Evolutionary conservation across 1,139 yeast genomes (phyloP), one percentile per base, ranked within the genome.

Genomic region (Candida gigantensis): DNA sequence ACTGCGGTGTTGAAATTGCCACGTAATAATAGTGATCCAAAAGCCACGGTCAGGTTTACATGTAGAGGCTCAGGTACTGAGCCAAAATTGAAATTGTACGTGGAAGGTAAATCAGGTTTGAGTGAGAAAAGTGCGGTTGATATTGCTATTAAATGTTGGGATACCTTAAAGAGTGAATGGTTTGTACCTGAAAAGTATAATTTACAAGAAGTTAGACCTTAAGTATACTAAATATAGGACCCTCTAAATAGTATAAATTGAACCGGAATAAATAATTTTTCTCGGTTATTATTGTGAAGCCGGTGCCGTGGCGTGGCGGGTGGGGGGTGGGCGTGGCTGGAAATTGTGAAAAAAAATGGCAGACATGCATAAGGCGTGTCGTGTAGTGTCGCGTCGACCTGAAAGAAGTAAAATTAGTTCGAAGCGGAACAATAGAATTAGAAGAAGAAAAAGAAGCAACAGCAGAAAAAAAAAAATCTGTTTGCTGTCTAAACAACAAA

Each of bases 51-150:
- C 2, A 65, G 96, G 28, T 83, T 90, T 55, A 90, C 97, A 0
- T 81, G 87, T 34, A 72, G 98, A 35, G 97, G 97, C 0, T 87
- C 96, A 4, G 98, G 98, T 7, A 92, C 98, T 0, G 98, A 92
- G 56, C 97, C 97, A 3, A 92, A 92, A 54, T 67, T 92, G 44
- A 92, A 92, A 58, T 87, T 90, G 1, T 92, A 92, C 60, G 82
- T 92, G 29, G 97, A 92, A 56, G 95, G 95, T 0, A 62, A 60
- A 27, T 74, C 86, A 0, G 41, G 46, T 1, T 49, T 56, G 4
- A 47, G 51, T 8, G 83, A 74, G 32, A 53, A 47, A 2, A 50
- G 56, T 5, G 87, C 96, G 0, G 43, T 50, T 2, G 46, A 37
- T 0, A 54, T 83, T 9, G 92, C 95, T 0, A 58, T 60, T 9